Base-by-base conservation (phyloP, 2,329 filamentous ascomycete species). In the Pseudopyricularia javanii region DNA sequence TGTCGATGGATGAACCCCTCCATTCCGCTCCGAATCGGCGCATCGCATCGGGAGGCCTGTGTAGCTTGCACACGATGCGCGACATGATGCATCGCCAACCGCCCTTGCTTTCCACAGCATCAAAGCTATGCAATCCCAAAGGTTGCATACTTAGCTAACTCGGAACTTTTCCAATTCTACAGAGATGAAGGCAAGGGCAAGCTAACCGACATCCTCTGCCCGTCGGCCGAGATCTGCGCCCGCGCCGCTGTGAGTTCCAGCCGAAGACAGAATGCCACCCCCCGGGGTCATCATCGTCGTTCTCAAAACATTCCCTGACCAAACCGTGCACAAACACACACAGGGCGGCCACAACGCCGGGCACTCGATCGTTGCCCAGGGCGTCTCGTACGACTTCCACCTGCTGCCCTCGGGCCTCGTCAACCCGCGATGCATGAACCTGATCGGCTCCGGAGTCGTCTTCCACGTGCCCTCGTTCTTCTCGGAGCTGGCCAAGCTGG, bases 401-500 rank as follows among this genome's bases (percentile, higher is more conserved):
- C 75, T 86, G 55, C 69, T 85, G 50, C 79, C 83, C 24, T 86
- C 80, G 53, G 87, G 87, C 55, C 76, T 91, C 56, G 74, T 91
- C 58, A 87, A 85, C 63, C 82, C 85, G 7, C 71, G 72, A 45
- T 86, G 79, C 65, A 74, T 80, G 60, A 91, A 90, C 70, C 71
- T 91, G 54, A 85, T 91, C 63, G 86, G 85, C 55, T 84, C 82
- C 49, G 84, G 74, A 48, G 76, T 79, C 40, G 79, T 87, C 55
- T 81, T 88, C 58, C 79, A 88, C 66, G 74, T 85, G 33, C 56
- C 64, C 7, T 65, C 59, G 40, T 73, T 73, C 58, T 72, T 72
- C 61, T 63, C 60, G 33, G 71, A 74, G 60, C 64, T 74, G 17
- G 53, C 60, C 6, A 66, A 65, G 32, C 65, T 74, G 9, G 65